Percentiles rank a stretch among this genome's conserved stretches.
Evolutionary conservation across 2,329 filamentous ascomycete genomes (phyloP).

Genomic region (Trichoderma brevicompactum): DNA sequence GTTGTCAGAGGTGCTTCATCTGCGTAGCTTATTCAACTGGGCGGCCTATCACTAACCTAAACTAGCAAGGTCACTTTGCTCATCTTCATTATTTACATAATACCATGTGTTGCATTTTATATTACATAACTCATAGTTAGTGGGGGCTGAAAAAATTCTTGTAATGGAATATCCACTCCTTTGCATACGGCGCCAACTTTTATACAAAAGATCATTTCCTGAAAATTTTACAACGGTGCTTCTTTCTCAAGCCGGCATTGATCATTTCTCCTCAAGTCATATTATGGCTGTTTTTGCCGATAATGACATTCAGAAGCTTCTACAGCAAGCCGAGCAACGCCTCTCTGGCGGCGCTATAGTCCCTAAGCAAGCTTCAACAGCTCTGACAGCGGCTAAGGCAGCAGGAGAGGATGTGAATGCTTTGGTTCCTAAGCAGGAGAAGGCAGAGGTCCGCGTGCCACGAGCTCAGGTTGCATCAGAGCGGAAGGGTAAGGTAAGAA

Average conservation of each 20-base stretch:
- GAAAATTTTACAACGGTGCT: background rate
- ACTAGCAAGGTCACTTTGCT: background rate
- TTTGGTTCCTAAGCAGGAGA: constrained; percentile 16
- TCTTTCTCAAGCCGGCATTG: background rate
- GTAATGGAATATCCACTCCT: constrained; percentile 19
- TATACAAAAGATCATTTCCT: background rate
- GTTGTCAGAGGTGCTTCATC: constrained; percentile 23
- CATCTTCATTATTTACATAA: background rate
- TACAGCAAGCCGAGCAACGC: constrained; percentile 32
- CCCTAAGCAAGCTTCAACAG: constrained; percentile 1
- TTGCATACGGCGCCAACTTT: constrained; percentile 10
- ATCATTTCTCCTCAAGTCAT: background rate
- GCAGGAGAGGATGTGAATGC: constrained; percentile 12
- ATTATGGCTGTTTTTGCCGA: constrained; percentile 31
- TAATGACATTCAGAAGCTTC: constrained; percentile 29
- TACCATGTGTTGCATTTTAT: background rate
- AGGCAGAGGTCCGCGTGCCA: constrained; percentile 31
- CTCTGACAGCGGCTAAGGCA: background rate
- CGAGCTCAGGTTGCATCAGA: constrained; percentile 13
- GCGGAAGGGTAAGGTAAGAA: constrained; percentile 38
- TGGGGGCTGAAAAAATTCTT: constrained; percentile 22
- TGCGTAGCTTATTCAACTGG: background rate
- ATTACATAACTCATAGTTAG: background rate
- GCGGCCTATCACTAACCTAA: constrained; percentile 3
- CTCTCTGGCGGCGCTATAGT: constrained; percentile 12